These are phyloP conservation scores for Dothistroma septosporum DNA, from an alignment of 2,329 filamentous ascomycete genomes.

Conservation along the genomic window DNA sequence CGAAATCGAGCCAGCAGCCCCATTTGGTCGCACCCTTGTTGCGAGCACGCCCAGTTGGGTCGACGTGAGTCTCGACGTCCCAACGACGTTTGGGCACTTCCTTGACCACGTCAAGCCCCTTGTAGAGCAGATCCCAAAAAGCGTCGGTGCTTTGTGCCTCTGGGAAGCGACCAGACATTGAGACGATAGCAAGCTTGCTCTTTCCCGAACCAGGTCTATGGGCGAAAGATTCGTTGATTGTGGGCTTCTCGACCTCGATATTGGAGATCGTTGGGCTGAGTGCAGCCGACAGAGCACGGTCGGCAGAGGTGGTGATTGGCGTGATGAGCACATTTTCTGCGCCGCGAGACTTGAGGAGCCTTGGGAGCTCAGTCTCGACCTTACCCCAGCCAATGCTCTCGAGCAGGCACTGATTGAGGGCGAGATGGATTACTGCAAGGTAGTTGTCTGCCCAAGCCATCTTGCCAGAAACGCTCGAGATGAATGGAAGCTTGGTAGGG, in stretches of 20 bases:
- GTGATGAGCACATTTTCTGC: background rate
- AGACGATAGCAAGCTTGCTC: slow-evolving; percentile 26
- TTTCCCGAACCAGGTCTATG: background rate
- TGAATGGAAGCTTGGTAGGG: slow-evolving; percentile 6
- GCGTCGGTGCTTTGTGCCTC: slow-evolving; percentile 19
- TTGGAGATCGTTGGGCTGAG: background rate
- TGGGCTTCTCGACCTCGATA: background rate
- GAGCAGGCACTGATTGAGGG: background rate
- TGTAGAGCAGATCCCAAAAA: slow-evolving; percentile 25
- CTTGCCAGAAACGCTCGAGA: slow-evolving; percentile 6
- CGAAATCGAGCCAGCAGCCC: slow-evolving; percentile 38
- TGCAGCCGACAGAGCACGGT: background rate
- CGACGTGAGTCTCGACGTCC: slow-evolving; percentile 38
- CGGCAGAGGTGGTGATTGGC: background rate
- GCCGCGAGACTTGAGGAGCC: background rate
- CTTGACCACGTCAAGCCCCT: slow-evolving; percentile 18
- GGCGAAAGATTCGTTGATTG: background rate
- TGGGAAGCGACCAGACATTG: slow-evolving; percentile 27
- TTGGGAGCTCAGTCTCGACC: background rate
- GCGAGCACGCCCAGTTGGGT: slow-evolving; percentile 33
- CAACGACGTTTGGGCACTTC: slow-evolving; percentile 27
- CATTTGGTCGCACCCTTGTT: slow-evolving; percentile 29
- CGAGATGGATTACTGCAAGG: background rate
- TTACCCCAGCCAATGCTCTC: background rate
- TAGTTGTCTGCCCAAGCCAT: background rate